A percentile compares a stretch with the other conserved stretches of the same genome.
Conservation (phyloP, 2,329 filamentous ascomycete genomes). For the Eutypa lata region DNA sequence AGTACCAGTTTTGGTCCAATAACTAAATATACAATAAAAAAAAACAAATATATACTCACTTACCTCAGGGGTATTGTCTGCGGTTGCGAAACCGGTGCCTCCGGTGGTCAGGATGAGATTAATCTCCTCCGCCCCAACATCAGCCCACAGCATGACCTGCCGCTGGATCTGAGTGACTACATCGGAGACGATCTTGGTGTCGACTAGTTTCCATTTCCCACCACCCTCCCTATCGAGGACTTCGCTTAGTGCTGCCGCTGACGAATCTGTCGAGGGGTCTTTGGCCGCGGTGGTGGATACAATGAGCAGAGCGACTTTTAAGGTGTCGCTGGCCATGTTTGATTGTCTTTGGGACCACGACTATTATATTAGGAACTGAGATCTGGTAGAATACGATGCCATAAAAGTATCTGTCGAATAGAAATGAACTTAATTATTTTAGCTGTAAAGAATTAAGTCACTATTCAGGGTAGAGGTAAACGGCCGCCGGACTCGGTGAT, state of each 20-base stretch:
- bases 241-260: slow-evolving; percentile 62
- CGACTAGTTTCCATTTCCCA: slow-evolving; percentile 67
- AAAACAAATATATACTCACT: slow-evolving; percentile 1
- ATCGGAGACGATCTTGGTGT: slow-evolving; percentile 77
- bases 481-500: background rate
- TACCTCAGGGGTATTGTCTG: slow-evolving; percentile 87
- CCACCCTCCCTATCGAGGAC: slow-evolving; percentile 66
- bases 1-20: too few relatives aligned
- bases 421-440: too few relatives aligned
- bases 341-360: too few relatives aligned
- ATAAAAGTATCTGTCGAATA: too few relatives aligned
- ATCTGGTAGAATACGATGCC: too few relatives aligned
- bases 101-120: slow-evolving; percentile 87
- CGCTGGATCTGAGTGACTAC: slow-evolving; percentile 70
- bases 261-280: slow-evolving; percentile 76
- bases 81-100: slow-evolving; percentile 85
- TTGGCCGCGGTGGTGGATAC: slow-evolving; percentile 86
- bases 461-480: background rate
- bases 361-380: background rate
- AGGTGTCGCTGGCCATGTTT: slow-evolving; percentile 37
- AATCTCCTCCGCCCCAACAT: slow-evolving; percentile 53
- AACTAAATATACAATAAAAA: too few relatives aligned
- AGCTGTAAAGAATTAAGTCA: too few relatives aligned
- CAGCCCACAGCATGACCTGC: slow-evolving; percentile 70
- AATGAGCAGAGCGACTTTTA: slow-evolving; percentile 77